Conservation (phyloP, 106 monocot species). For the Platanthera guangdongensis region DNA sequence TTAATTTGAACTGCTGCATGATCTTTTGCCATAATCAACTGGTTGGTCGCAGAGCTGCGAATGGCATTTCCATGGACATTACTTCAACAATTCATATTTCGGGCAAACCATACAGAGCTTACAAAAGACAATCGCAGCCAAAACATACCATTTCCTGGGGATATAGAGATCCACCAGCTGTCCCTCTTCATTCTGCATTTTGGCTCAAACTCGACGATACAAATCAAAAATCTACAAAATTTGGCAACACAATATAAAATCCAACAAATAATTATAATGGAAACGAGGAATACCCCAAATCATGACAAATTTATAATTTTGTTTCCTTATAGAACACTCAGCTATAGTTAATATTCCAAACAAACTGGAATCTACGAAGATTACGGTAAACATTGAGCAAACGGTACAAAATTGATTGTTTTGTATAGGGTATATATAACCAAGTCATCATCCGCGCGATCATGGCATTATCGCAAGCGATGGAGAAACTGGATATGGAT, state of each 20-base stretch:
- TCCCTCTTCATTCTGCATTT: constrained; percentile 81
- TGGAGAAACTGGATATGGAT: too few relatives aligned
- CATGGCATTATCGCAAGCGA: too few relatives aligned
- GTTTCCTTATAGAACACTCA: too few relatives aligned
- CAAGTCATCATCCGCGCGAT: too few relatives aligned
- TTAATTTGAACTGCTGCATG: constrained; percentile 89
- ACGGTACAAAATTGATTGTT: too few relatives aligned
- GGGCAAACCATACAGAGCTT: neutral
- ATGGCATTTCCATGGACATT: neutral
- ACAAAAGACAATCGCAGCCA: neutral
- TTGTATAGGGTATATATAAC: too few relatives aligned
- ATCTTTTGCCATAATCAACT: constrained; percentile 89
- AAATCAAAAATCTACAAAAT: neutral
- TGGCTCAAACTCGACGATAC: neutral
- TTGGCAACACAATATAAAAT: neutral
- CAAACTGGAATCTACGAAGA: too few relatives aligned
- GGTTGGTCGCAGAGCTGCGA: constrained; percentile 79
- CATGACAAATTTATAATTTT: neutral
- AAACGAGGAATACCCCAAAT: neutral
- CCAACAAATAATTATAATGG: neutral
- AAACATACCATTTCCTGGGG: constrained; percentile 70
- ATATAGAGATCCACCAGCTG: constrained; percentile 74
- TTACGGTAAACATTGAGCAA: too few relatives aligned
- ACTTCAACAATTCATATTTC: neutral
- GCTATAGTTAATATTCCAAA: too few relatives aligned